Evolutionary conservation across 2,329 filamentous ascomycete genomes (phyloP), one percentile per base, ranked within the genome.

Genomic region (Penicillium sp.): DNA sequence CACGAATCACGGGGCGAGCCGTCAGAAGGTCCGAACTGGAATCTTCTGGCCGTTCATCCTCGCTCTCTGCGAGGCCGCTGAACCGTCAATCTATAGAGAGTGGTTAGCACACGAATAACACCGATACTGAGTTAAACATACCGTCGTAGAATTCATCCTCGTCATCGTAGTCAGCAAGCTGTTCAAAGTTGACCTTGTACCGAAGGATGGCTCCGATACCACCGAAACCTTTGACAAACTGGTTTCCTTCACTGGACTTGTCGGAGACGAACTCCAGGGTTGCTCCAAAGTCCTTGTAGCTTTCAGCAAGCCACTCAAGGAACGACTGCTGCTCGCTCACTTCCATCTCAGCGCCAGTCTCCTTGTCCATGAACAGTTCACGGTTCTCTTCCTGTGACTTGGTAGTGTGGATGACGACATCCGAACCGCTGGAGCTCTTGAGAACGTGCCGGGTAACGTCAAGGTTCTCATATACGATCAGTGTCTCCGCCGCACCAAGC

Each of bases 161-260:
- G 70, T 95, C 90, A 66, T 86, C 83, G 71, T 86, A 79, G 71
- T 97, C 93, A 72, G 85, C 86, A 72, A 98, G 81, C 74, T 98
- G 93, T 76, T 98, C 93, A 76, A 98, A 98, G 79, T 98, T 98
- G 79, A 98, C 88, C 79, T 96, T 96, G 83, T 98, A 98, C 63
- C 93, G 89, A 69, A 98, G 83, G 66, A 98, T 85, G 58, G 91
- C 91, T 61, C 93, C 93, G 63, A 98, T 95, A 67, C 93, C 93
- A 84, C 93, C 93, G 68, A 98, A 98, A 57, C 93, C 93, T 78
- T 96, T 97, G 66, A 98, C 93, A 74, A 98, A 98, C 77, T 98
- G 93, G 75, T 98, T 98, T 69, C 93, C 93, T 75, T 98, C 93
- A 53, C 88, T 95, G 54, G 91, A 97, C 59, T 89, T 85, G 70